Conservation (phyloP, 1,284 basidiomycete species). For the Cutaneotrichosporon cavernicola region DNA sequence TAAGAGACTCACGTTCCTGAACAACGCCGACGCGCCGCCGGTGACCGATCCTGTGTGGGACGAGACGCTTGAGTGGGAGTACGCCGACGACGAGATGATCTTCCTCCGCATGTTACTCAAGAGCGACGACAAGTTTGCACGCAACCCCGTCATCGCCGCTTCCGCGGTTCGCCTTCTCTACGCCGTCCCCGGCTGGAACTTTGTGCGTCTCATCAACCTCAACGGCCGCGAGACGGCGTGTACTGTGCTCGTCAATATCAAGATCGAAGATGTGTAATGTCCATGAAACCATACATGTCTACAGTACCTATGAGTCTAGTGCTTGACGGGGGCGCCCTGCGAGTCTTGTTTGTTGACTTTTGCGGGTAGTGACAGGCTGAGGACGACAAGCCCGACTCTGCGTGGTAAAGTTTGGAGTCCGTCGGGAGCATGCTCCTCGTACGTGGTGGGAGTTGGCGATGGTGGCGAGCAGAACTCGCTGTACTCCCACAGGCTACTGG, state of each 20-base stretch:
- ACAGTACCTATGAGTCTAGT: no score
- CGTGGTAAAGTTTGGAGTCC: no score
- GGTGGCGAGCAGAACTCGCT: no score
- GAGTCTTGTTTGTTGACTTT: no score
- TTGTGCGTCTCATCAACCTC: slow-evolving; percentile 21
- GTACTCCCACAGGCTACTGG: no score
- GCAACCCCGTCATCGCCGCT: slow-evolving; percentile 19
- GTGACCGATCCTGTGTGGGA: slow-evolving; percentile 68
- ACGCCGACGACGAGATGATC: slow-evolving; percentile 54
- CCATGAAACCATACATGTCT: no score
- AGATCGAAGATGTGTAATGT: slow-evolving; percentile 15
- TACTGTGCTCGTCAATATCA: slow-evolving; percentile 18
- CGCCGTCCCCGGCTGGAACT: slow-evolving; percentile 19
- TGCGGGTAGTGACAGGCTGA: no score
- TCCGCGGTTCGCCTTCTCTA: slow-evolving; percentile 20
- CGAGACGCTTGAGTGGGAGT: slow-evolving; percentile 68
- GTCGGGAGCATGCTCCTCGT: no score
- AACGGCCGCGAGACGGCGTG: slow-evolving; percentile 18
- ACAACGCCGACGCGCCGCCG: not conserved
- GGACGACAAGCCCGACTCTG: no score
- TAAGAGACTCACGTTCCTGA: slow-evolving; percentile 12
- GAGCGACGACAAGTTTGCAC: slow-evolving; percentile 23
- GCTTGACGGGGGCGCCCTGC: no score
- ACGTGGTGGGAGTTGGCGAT: no score
- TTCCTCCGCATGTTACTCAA: slow-evolving; percentile 27